phyloP scores from a whole-genome alignment of 2,329 filamentous ascomycete genomes.

The Phoma sp. region DNA sequence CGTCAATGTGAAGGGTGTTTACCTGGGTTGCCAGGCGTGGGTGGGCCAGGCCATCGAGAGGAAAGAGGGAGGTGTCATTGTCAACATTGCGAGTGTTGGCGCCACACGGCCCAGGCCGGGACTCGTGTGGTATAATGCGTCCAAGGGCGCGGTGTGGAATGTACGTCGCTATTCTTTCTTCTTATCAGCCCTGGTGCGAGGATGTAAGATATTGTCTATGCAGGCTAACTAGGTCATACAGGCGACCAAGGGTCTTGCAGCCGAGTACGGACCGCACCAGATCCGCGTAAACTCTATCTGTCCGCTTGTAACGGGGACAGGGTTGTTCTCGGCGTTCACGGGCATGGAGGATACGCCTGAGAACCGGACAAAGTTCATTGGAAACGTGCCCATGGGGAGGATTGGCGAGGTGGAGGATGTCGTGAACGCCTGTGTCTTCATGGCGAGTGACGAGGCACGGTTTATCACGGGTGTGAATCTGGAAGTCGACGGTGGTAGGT shows the following conservation, averaged over 20 bases:
- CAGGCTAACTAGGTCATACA: neutral
- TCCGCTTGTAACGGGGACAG: slow-evolving; percentile 70
- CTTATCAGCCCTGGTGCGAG: no score
- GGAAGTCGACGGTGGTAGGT: slow-evolving; percentile 49
- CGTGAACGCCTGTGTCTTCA: slow-evolving; percentile 61
- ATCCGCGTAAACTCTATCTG: slow-evolving; percentile 77
- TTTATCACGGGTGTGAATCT: slow-evolving; percentile 64
- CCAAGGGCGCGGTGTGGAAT: slow-evolving; percentile 69
- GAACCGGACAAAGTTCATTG: slow-evolving; percentile 59
- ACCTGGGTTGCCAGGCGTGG: slow-evolving; percentile 63
- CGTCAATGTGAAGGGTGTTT: slow-evolving; percentile 73
- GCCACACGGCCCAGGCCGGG: slow-evolving; percentile 66
- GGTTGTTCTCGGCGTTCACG: slow-evolving; percentile 64
- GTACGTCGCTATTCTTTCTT: slow-evolving; percentile 40
- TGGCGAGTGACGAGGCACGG: slow-evolving; percentile 63
- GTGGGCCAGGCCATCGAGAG: slow-evolving; percentile 66
- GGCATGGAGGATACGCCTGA: slow-evolving; percentile 67
- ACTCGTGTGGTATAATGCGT: slow-evolving; percentile 73
- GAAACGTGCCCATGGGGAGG: slow-evolving; percentile 63
- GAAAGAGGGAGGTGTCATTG: slow-evolving; percentile 64
- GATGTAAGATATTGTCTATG: no score
- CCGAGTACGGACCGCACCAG: slow-evolving; percentile 73
- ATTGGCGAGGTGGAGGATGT: slow-evolving; percentile 68
- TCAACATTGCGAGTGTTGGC: slow-evolving; percentile 71
- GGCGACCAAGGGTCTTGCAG: slow-evolving; percentile 70